These are phyloP conservation scores for Botrytis hyacinthi DNA, from an alignment of 2,329 filamentous ascomycete species.

Conservation along the genomic window DNA sequence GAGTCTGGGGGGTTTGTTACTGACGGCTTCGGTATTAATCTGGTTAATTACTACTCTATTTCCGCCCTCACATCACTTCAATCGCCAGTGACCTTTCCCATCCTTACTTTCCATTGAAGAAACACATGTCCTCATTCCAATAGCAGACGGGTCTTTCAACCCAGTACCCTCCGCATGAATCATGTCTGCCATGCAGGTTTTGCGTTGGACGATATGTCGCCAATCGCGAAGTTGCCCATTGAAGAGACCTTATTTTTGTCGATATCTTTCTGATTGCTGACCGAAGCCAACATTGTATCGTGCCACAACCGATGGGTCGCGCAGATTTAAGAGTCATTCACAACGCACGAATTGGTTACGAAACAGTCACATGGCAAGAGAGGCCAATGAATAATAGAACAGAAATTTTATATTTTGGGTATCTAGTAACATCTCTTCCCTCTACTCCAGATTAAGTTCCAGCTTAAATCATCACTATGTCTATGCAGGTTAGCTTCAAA, in stretches of 20 bases:
- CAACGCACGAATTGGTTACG: rapidly evolving
- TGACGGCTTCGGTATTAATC: background rate
- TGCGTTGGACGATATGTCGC: too few relatives aligned
- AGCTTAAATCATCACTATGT: background rate
- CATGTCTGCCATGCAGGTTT: too few relatives aligned
- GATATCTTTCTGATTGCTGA: too few relatives aligned
- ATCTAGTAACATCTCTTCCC: background rate
- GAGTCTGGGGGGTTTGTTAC: background rate
- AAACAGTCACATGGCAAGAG: background rate
- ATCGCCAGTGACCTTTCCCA: background rate
- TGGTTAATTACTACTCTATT: background rate
- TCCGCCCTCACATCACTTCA: background rate
- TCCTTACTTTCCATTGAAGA: background rate
- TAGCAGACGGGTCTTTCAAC: background rate
- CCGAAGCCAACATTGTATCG: too few relatives aligned
- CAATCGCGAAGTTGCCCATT: too few relatives aligned
- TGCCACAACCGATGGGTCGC: too few relatives aligned
- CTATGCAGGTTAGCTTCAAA: background rate
- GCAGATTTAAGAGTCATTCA: background rate
- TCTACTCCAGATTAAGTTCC: too few relatives aligned
- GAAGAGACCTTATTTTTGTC: too few relatives aligned
- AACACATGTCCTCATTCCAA: background rate
- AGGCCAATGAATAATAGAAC: background rate
- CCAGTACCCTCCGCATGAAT: too few relatives aligned
- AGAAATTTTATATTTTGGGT: background rate